These are phyloP conservation scores for Rhinocladiella mackenziei DNA, from an alignment of 2,329 filamentous ascomycete species.

Conservation along the genomic window DNA sequence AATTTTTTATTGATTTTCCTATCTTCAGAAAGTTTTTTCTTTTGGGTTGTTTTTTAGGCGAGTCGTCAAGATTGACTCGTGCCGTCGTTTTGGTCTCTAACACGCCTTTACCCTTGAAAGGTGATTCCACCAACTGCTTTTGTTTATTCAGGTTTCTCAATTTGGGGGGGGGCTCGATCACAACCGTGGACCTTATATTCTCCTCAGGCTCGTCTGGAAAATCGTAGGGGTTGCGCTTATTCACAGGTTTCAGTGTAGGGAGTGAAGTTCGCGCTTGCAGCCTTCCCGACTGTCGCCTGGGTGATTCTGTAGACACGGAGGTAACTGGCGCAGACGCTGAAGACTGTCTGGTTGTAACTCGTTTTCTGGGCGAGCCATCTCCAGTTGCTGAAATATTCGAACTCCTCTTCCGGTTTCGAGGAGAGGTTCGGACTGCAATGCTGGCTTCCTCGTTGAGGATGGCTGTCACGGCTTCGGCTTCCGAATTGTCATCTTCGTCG, in stretches of 20 bases:
- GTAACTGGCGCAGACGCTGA: neutral
- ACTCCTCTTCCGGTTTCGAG: neutral
- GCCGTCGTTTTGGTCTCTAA: conserved; percentile 14
- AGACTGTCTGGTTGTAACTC: neutral
- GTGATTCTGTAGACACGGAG: neutral
- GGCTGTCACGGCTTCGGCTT: conserved; percentile 16
- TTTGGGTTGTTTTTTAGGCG: conserved; percentile 14
- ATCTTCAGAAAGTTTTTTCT: neutral
- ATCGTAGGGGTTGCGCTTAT: conserved; percentile 4
- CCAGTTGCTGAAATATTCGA: neutral
- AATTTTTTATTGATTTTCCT: no score
- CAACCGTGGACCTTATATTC: neutral
- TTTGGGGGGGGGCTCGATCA: conserved; percentile 9
- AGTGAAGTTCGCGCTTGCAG: conserved; percentile 13
- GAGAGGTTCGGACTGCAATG: neutral
- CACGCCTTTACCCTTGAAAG: conserved; percentile 21
- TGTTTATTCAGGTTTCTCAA: conserved; percentile 10
- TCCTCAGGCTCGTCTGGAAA: conserved; percentile 4
- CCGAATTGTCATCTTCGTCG: neutral
- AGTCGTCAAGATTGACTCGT: conserved; percentile 22
- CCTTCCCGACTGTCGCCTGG: conserved; percentile 13
- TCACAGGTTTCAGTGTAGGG: neutral
- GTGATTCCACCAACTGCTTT: conserved; percentile 13
- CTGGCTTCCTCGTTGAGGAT: conserved; percentile 21
- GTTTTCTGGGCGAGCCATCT: conserved; percentile 5